Evolutionary conservation across 2,329 filamentous ascomycete species (phyloP).

Genomic region (Nigrospora osmanthi): DNA sequence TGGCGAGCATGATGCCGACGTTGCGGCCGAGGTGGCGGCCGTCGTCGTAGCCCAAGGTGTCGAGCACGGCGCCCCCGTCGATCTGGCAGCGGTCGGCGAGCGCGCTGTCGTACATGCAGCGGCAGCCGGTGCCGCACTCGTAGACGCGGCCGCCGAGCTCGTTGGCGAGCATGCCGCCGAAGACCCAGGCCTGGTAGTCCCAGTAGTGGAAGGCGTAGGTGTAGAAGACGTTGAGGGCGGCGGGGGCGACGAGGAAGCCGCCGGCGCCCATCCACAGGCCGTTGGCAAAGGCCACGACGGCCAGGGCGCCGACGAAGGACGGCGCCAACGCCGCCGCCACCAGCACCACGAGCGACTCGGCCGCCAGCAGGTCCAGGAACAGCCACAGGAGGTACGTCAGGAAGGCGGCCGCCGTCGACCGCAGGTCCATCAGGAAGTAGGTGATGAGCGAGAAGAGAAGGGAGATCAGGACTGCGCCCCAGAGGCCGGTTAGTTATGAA

Average conservation of each 20-base stretch:
- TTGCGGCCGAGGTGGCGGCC: constrained; percentile 54
- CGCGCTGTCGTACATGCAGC: constrained; percentile 64
- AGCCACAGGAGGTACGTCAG: constrained; percentile 77
- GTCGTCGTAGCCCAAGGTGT: constrained; percentile 60
- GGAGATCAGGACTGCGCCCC: constrained; percentile 54
- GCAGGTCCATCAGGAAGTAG: constrained; percentile 77
- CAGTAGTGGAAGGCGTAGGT: constrained; percentile 84
- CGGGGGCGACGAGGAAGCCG: constrained; percentile 71
- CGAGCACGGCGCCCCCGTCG: constrained; percentile 60
- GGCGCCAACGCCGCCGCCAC: constrained; percentile 64
- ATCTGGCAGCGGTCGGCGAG: constrained; percentile 61
- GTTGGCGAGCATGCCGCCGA: constrained; percentile 90
- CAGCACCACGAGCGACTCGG: constrained; percentile 75
- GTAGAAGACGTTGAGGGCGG: constrained; percentile 74
- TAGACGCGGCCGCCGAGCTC: constrained; percentile 65
- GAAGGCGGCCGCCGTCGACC: constrained; percentile 56
- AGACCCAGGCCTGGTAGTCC: constrained; percentile 81
- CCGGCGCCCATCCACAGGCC: constrained; percentile 84
- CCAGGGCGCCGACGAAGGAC: constrained; percentile 72
- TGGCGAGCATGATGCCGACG: constrained; percentile 70
- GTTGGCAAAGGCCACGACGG: constrained; percentile 77
- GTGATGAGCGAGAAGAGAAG: constrained; percentile 66
- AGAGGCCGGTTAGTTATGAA: too few species aligned
- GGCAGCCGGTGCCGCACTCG: constrained; percentile 46
- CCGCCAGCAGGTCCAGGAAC: constrained; percentile 75